phyloP scores from a whole-genome alignment of 148 eudicot species.

The Rheum nobile region DNA sequence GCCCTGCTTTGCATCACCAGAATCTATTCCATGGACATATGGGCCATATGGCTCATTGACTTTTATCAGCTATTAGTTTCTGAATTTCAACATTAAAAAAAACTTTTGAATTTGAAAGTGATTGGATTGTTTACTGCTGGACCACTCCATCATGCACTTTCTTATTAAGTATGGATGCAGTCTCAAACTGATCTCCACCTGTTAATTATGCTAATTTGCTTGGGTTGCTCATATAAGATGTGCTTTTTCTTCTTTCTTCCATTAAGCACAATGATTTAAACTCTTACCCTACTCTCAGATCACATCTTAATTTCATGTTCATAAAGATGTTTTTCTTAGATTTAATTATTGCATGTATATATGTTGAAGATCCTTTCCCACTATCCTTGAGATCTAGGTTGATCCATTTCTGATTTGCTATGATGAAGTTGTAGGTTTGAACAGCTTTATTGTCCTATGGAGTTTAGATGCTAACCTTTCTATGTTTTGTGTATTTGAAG shows the following conservation, averaged over 20 bases:
- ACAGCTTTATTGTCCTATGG: not conserved
- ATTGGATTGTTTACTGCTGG: not conserved
- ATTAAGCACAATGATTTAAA: not conserved
- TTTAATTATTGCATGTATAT: not conserved
- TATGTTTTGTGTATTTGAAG: slow-evolving; percentile 17
- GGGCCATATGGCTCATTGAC: not conserved
- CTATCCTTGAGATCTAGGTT: not conserved
- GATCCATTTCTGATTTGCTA: not conserved
- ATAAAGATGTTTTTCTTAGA: not conserved
- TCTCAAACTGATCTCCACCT: not conserved
- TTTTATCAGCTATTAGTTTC: not conserved
- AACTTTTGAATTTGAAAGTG: not conserved
- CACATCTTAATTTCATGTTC: not conserved
- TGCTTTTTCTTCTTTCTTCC: not conserved
- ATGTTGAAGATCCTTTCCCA: not conserved
- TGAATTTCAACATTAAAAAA: not conserved
- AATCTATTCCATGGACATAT: not conserved
- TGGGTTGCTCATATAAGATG: not conserved
- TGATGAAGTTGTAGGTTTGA: not conserved
- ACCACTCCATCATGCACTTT: not conserved
- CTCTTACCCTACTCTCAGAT: not conserved
- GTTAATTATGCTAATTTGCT: not conserved
- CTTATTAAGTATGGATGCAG: not conserved
- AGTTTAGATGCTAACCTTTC: not conserved
- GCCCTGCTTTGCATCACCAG: not conserved